Evolutionary conservation across 805 yeast genomes (phyloP).

Genomic region (Clavispora phyllophila): DNA sequence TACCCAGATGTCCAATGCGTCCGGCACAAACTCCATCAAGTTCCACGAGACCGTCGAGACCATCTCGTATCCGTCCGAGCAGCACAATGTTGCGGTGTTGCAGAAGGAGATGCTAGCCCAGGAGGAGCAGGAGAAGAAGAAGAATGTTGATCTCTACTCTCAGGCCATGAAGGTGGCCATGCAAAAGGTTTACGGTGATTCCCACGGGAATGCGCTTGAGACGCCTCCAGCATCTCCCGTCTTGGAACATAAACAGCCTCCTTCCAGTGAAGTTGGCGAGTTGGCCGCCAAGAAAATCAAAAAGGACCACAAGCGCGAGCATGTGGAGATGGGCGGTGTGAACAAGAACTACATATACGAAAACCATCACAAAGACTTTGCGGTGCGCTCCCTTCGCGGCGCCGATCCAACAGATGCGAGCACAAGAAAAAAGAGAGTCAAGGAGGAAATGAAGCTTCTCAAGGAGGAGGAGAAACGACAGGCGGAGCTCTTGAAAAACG

Average conservation of each 20-base stretch:
- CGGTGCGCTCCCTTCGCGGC: slow-evolving; percentile 10
- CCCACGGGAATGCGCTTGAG: not conserved
- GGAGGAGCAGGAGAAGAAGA: slow-evolving; percentile 12
- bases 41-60: slow-evolving; percentile 36
- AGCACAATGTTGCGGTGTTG: slow-evolving; percentile 3
- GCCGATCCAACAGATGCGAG: slow-evolving; percentile 1
- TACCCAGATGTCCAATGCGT: slow-evolving; percentile 7
- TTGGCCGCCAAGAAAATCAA: slow-evolving; percentile 10
- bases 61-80: slow-evolving; percentile 18
- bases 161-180: slow-evolving; percentile 53
- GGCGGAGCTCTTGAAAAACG: slow-evolving; percentile 2
- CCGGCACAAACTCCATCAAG: slow-evolving; percentile 31
- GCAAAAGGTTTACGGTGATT: slow-evolving; percentile 49
- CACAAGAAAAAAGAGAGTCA: slow-evolving; percentile 6
- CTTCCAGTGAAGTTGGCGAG: not conserved
- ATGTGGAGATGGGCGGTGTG: slow-evolving; percentile 12
- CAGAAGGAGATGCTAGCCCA: slow-evolving; percentile 7
- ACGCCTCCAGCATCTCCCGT: slow-evolving; percentile 3
- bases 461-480: slow-evolving; percentile 11
- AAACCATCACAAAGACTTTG: slow-evolving; percentile 15
- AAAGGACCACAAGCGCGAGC: slow-evolving; percentile 7
- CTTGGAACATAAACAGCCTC: not conserved
- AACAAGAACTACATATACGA: slow-evolving; percentile 12
- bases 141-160: slow-evolving; percentile 50
- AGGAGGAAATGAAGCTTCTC: slow-evolving; percentile 7